phyloP scores from a whole-genome alignment of 495 filamentous ascomycete genomes.

The Penicillium nucicola region DNA sequence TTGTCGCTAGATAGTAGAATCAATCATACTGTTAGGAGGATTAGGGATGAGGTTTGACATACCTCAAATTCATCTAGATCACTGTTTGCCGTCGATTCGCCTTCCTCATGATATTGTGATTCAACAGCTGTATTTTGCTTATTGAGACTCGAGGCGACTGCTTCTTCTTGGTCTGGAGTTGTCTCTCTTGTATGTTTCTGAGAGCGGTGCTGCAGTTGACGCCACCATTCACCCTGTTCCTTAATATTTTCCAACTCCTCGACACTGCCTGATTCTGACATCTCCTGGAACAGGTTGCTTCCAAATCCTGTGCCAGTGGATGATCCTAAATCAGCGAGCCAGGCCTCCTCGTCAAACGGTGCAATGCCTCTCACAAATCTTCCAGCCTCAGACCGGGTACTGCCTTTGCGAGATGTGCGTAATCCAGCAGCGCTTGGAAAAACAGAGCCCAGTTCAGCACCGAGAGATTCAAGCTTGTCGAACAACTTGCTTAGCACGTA shows the following conservation, averaged over 20 bases:
- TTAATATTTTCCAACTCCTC: slow-evolving; percentile 6
- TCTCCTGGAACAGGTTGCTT: slow-evolving; percentile 23
- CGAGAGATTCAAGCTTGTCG: slow-evolving; percentile 72
- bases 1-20: slow-evolving; percentile 29
- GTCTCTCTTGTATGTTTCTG: slow-evolving; percentile 1
- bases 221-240: slow-evolving; percentile 40
- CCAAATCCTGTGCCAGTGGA: slow-evolving; percentile 16
- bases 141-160: neutral
- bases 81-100: slow-evolving; percentile 19
- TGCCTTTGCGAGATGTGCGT: slow-evolving; percentile 31
- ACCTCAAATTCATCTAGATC: slow-evolving; percentile 41
- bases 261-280: slow-evolving; percentile 8
- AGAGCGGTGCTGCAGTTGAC: slow-evolving; percentile 14
- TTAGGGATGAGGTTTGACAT: slow-evolving; percentile 1
- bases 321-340: slow-evolving; percentile 30
- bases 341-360: slow-evolving; percentile 42
- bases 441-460: slow-evolving; percentile 63
- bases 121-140: neutral
- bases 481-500: slow-evolving; percentile 68
- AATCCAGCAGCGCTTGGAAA: slow-evolving; percentile 62
- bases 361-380: slow-evolving; percentile 45
- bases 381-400: slow-evolving; percentile 30
- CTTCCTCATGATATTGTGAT: slow-evolving; percentile 3
- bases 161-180: neutral
- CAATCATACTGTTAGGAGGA: neutral